These are phyloP conservation scores for Saitozyma podzolica DNA, from an alignment of 768 basidiomycete species.

Conservation along the genomic window DNA sequence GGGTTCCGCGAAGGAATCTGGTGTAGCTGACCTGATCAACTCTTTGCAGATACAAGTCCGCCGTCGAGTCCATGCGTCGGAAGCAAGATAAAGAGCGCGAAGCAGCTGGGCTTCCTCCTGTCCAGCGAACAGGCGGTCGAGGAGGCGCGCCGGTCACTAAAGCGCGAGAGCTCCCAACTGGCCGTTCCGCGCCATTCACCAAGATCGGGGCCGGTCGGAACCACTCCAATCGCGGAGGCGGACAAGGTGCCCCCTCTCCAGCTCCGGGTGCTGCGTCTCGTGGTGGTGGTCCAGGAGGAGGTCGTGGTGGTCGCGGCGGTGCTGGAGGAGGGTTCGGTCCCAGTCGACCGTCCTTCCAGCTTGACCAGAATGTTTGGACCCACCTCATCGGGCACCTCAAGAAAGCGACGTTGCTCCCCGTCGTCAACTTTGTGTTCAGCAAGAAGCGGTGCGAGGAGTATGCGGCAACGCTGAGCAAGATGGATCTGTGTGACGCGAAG, in stretches of 20 bases:
- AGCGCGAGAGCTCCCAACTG: slow-evolving; percentile 43
- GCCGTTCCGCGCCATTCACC: slow-evolving; percentile 43
- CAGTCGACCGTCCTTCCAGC: slow-evolving; percentile 49
- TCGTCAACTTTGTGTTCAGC: slow-evolving; percentile 94
- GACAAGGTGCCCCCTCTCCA: slow-evolving; percentile 47
- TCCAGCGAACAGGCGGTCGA: slow-evolving; percentile 78
- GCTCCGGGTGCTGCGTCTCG: slow-evolving; percentile 28
- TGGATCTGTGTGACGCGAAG: slow-evolving; percentile 79
- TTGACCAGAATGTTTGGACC: slow-evolving; percentile 90
- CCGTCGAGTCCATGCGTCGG: slow-evolving; percentile 78
- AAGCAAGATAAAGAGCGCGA: slow-evolving; percentile 99
- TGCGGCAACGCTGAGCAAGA: slow-evolving; percentile 80
- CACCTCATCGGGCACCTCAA: slow-evolving; percentile 80
- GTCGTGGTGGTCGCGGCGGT: slow-evolving; percentile 30
- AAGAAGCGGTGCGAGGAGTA: slow-evolving; percentile 98
- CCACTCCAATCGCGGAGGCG: slow-evolving; percentile 58
- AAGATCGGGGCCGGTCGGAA: slow-evolving; percentile 36
- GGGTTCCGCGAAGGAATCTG: no score
- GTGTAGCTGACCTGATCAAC: not conserved
- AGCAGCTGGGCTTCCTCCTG: slow-evolving; percentile 84
- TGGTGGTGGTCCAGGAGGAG: slow-evolving; percentile 49
- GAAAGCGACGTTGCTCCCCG: slow-evolving; percentile 83
- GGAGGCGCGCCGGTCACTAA: slow-evolving; percentile 61
- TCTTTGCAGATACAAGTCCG: slow-evolving; percentile 74
- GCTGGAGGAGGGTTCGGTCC: slow-evolving; percentile 37